A percentile compares a stretch with the other conserved stretches of the same genome.
phyloP scores from a whole-genome alignment of 371 early-diverging fungal genomes.

The Lichtheimia ornata region DNA sequence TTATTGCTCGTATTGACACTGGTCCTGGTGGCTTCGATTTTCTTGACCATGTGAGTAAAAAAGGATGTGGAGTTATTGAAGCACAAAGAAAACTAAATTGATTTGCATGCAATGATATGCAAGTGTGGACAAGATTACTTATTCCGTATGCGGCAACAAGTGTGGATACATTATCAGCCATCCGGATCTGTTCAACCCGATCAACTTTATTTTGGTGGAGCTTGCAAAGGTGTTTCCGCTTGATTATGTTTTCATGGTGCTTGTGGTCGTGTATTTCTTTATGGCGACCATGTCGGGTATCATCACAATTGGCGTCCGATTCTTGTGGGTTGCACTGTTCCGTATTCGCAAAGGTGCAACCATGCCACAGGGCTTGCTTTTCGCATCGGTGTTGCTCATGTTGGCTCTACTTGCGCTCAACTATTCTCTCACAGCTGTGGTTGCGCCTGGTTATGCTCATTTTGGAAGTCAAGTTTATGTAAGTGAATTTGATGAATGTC shows the following conservation, averaged over 20 bases:
- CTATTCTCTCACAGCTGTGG: constrained; percentile 57
- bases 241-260: constrained; percentile 63
- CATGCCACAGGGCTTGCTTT: constrained; percentile 62
- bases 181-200: constrained; percentile 60
- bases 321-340: constrained; percentile 63
- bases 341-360: constrained; percentile 52
- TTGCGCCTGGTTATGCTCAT: constrained; percentile 70
- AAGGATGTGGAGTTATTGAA: background rate
- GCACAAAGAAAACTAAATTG: background rate
- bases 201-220: constrained; percentile 59
- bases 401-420: constrained; percentile 59
- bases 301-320: constrained; percentile 60
- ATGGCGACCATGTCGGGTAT: constrained; percentile 61
- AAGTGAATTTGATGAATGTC: constrained; percentile 19
- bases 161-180: constrained; percentile 68
- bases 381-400: constrained; percentile 51
- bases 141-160: constrained; percentile 62
- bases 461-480: constrained; percentile 72
- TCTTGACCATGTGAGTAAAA: constrained; percentile 50
- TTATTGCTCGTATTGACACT: constrained; percentile 28
- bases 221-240: constrained; percentile 59
- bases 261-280: constrained; percentile 63
- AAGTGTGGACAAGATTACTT: constrained; percentile 53
- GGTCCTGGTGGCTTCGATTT: constrained; percentile 48
- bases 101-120: background rate